phyloP scores from a whole-genome alignment of 1,284 basidiomycete species.

The Flammula alnicola region DNA sequence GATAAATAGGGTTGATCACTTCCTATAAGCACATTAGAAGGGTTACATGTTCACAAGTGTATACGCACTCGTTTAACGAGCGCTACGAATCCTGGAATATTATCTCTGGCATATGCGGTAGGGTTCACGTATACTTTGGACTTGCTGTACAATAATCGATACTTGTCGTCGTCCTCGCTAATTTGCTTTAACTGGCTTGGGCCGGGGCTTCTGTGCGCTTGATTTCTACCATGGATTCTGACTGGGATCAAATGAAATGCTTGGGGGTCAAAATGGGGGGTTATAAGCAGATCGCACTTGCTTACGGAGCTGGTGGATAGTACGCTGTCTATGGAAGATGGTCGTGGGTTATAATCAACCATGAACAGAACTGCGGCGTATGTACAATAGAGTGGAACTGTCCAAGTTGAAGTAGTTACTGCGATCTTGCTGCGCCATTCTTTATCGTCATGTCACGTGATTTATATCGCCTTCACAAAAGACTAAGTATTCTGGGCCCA shows the following conservation, averaged over 20 bases:
- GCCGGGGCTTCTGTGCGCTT: constrained; percentile 44
- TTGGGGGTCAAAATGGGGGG: neutral
- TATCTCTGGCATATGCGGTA: constrained; percentile 88
- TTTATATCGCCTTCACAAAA: neutral
- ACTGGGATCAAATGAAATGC: constrained; percentile 28
- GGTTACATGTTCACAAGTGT: neutral
- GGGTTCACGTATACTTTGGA: constrained; percentile 95
- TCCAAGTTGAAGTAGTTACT: constrained; percentile 15
- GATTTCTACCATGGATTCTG: constrained; percentile 82
- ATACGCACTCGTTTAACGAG: constrained; percentile 79
- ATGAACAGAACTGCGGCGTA: constrained; percentile 22
- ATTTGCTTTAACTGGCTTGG: constrained; percentile 27
- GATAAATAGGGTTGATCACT: constrained; percentile 70
- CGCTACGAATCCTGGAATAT: constrained; percentile 90
- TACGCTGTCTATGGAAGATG: constrained; percentile 38
- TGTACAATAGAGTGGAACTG: constrained; percentile 9
- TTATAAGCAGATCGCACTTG: constrained; percentile 12
- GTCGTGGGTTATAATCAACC: constrained; percentile 23
- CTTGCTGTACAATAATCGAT: constrained; percentile 84
- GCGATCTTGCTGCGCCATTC: constrained; percentile 22
- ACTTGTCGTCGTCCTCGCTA: constrained; percentile 54
- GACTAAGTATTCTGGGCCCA: too few relatives aligned
- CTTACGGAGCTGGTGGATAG: constrained; percentile 38
- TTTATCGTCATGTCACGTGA: constrained; percentile 29
- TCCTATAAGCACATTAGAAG: constrained; percentile 51